Evolutionary conservation across 306 rosid species (phyloP).

Genomic region (Astragalus glycyphyllos): DNA sequence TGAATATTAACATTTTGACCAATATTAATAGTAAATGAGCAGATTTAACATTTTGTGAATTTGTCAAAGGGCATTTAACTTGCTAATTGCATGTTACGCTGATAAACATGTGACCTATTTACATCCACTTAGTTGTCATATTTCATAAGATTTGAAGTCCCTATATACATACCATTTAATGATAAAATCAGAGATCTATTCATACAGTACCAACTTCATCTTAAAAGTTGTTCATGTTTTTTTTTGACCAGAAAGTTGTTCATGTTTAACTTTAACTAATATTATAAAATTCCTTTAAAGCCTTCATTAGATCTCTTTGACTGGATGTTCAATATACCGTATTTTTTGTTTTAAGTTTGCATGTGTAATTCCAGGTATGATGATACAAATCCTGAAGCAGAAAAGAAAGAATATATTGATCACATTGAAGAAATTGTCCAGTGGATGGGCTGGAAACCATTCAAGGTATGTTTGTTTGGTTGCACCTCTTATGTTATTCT

Average conservation of each 20-base stretch:
- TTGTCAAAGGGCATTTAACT: slow-evolving; percentile 2
- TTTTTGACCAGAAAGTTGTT: too few species aligned
- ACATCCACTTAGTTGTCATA: neutral
- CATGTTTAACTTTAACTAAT: slow-evolving; percentile 17
- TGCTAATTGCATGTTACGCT: neutral
- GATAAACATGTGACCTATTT: neutral
- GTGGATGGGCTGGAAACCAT: slow-evolving; percentile 99
- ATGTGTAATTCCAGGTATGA: slow-evolving; percentile 67
- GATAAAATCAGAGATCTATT: slow-evolving; percentile 2
- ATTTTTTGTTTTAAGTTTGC: slow-evolving; percentile 21
- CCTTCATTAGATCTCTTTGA: slow-evolving; percentile 13
- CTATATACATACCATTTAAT: slow-evolving; percentile 17
- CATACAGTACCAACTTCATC: neutral
- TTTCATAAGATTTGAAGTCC: slow-evolving; percentile 14
- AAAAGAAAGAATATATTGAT: slow-evolving; percentile 94
- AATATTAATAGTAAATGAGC: neutral
- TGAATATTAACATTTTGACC: neutral
- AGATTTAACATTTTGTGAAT: neutral
- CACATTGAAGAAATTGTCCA: slow-evolving; percentile 92
- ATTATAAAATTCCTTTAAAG: neutral
- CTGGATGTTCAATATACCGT: slow-evolving; percentile 2
- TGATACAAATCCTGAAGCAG: slow-evolving; percentile 97
- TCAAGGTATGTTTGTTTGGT: slow-evolving; percentile 60
- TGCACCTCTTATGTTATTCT: neutral
- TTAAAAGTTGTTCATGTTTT: neutral